These are phyloP conservation scores for Phtheirospermum japonicum DNA, from an alignment of 257 asterid species.

Conservation along the genomic window DNA sequence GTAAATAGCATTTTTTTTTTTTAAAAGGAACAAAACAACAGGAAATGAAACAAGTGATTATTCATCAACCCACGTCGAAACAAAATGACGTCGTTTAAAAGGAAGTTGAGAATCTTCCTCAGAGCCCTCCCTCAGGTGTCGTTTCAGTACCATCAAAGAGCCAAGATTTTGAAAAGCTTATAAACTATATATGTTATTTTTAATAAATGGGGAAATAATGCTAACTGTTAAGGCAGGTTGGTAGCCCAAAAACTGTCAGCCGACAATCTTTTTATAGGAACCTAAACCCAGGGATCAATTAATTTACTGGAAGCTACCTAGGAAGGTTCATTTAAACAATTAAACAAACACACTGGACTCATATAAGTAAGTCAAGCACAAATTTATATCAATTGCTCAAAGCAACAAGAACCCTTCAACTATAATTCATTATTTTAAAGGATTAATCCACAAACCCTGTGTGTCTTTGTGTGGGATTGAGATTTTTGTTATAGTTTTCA, in stretches of 20 bases:
- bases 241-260: slow-evolving; percentile 38
- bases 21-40: neutral
- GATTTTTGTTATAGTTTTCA: slow-evolving; percentile 1
- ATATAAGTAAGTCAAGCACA: slow-evolving; percentile 43
- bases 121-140: slow-evolving; percentile 44
- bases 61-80: slow-evolving; percentile 32
- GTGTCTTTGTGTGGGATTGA: slow-evolving; percentile 32
- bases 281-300: neutral
- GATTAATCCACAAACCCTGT: slow-evolving; percentile 30
- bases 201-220: neutral
- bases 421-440: slow-evolving; percentile 20
- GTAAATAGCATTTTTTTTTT: slow-evolving; percentile 3
- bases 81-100: slow-evolving; percentile 38
- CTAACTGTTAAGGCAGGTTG: slow-evolving; percentile 15
- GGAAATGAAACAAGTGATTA: neutral
- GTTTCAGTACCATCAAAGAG: slow-evolving; percentile 61
- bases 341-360: slow-evolving; percentile 33
- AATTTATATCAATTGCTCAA: slow-evolving; percentile 3
- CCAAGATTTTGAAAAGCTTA: slow-evolving; percentile 23
- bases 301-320: slow-evolving; percentile 42
- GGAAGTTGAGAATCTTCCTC: slow-evolving; percentile 55
- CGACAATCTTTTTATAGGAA: slow-evolving; percentile 28
- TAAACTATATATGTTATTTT: neutral
- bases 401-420: slow-evolving; percentile 26
- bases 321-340: slow-evolving; percentile 51